phyloP scores from a whole-genome alignment of 2,329 filamentous ascomycete species.

The Alternaria metachromatica region DNA sequence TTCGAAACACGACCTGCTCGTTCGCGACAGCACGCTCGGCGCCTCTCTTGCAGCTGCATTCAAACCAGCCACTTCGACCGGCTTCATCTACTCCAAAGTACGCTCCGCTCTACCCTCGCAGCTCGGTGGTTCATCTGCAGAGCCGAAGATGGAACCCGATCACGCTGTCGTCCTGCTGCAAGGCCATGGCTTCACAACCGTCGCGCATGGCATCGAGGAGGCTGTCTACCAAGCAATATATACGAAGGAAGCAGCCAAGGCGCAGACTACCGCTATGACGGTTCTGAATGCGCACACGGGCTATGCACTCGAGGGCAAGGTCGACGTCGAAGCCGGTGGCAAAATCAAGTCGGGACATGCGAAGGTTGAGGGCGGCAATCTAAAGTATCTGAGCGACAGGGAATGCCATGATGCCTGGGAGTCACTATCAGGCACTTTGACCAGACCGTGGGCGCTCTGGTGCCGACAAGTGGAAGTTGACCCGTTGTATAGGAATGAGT shows the following conservation, averaged over 20 bases:
- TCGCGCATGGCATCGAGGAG: conserved; percentile 52
- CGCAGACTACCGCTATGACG: conserved; percentile 49
- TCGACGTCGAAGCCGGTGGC: conserved; percentile 48
- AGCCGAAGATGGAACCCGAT: conserved; percentile 42
- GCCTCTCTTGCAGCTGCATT: conserved; percentile 46
- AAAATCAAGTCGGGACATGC: conserved; percentile 51
- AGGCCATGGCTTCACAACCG: conserved; percentile 55
- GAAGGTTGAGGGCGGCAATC: conserved; percentile 50
- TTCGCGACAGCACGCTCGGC: conserved; percentile 40
- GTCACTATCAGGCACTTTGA: conserved; percentile 40
- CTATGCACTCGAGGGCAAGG: conserved; percentile 48
- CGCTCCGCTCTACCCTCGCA: conserved; percentile 45
- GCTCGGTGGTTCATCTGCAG: conserved; percentile 38
- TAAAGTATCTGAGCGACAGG: conserved; percentile 52
- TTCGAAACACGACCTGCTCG: conserved; percentile 47
- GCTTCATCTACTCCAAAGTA: conserved; percentile 49
- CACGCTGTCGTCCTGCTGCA: conserved; percentile 51
- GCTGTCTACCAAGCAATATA: conserved; percentile 56
- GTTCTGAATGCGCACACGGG: conserved; percentile 45
- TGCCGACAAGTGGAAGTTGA: conserved; percentile 50
- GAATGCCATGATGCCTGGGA: conserved; percentile 53
- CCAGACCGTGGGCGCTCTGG: conserved; percentile 54
- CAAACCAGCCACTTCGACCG: conserved; percentile 46
- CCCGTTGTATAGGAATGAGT: conserved; percentile 51
- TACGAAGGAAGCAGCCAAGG: conserved; percentile 49